phyloP scores from a whole-genome alignment of 169 alveolate species.

The Besnoitia besnoiti region DNA sequence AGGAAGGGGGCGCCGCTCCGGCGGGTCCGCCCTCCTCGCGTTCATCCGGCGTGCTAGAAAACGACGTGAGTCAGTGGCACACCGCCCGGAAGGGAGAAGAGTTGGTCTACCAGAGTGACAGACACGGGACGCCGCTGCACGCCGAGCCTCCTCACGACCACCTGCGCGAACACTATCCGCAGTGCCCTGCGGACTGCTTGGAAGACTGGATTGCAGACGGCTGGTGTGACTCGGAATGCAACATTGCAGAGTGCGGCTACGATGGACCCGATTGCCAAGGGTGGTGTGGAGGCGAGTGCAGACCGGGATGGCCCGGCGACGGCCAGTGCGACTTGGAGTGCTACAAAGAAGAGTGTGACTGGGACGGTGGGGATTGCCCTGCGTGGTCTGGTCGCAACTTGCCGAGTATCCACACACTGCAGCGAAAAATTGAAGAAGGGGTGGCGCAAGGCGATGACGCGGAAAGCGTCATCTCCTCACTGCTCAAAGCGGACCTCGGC shows the following conservation, averaged over 20 bases:
- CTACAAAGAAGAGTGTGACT: constrained; percentile 75
- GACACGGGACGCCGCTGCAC: background rate
- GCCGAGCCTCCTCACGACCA: constrained; percentile 13
- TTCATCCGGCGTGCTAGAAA: background rate
- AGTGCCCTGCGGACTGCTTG: constrained; percentile 69
- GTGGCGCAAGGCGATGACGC: background rate
- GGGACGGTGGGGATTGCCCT: constrained; percentile 78
- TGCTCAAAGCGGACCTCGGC: constrained; percentile 28
- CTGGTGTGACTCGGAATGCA: constrained; percentile 80
- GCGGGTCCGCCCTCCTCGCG: background rate
- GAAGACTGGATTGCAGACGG: constrained; percentile 78
- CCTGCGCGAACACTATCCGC: constrained; percentile 27
- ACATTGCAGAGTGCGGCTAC: constrained; percentile 72
- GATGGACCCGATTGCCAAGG: constrained; percentile 78
- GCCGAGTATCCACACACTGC: constrained; percentile 9
- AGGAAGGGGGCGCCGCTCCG: background rate
- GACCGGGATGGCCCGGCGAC: constrained; percentile 80
- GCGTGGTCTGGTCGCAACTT: constrained; percentile 55
- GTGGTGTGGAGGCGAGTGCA: constrained; percentile 79
- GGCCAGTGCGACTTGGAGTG: constrained; percentile 78
- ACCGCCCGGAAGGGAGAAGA: background rate
- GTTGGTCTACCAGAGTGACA: background rate
- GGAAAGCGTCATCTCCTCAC: background rate
- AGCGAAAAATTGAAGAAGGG: constrained; percentile 36
- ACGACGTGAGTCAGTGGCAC: constrained; percentile 27